These are phyloP conservation scores for Tetrahymena thermophila DNA, from an alignment of 73 alveolate genomes.

Conservation along the genomic window DNA sequence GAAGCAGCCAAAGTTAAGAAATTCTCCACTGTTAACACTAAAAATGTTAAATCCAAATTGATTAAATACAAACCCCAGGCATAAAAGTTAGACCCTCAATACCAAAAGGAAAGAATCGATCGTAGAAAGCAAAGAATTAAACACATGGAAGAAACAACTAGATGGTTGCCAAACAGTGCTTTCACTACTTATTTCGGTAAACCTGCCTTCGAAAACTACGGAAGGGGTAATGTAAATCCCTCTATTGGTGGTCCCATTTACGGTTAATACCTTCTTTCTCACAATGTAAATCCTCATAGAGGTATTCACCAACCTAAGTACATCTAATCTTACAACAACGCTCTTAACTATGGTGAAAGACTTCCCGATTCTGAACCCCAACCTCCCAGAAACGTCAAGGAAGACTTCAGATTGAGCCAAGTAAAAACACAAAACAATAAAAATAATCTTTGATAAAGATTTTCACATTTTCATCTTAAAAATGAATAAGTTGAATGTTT, in stretches of 20 bases:
- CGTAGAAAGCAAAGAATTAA: constrained; percentile 61
- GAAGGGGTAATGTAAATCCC: constrained; percentile 90
- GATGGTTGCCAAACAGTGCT: constrained; percentile 95
- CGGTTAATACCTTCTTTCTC: constrained; percentile 92
- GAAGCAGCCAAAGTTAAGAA: neutral
- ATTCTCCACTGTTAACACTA: neutral
- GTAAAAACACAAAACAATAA: neutral
- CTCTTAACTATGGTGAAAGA: constrained; percentile 69
- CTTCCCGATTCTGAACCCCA: constrained; percentile 52
- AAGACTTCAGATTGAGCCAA: constrained; percentile 64
- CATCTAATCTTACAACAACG: constrained; percentile 78
- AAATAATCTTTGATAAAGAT: too few relatives aligned
- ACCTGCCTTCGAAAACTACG: constrained; percentile 95
- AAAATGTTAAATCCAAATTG: neutral
- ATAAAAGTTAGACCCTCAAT: constrained; percentile 23
- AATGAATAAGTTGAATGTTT: too few relatives aligned
- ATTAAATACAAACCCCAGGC: constrained; percentile 4
- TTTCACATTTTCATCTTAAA: too few relatives aligned
- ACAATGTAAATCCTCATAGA: constrained; percentile 87
- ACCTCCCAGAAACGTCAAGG: constrained; percentile 78
- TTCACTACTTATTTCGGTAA: constrained; percentile 93
- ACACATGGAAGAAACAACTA: constrained; percentile 72
- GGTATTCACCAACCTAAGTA: constrained; percentile 85
- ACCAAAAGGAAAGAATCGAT: constrained; percentile 14
- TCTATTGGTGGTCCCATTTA: constrained; percentile 89